A percentile compares a stretch with the other conserved stretches of the same genome.
Conservation (phyloP, 1,284 basidiomycete species). For the Apiotrichum montevideense region DNA sequence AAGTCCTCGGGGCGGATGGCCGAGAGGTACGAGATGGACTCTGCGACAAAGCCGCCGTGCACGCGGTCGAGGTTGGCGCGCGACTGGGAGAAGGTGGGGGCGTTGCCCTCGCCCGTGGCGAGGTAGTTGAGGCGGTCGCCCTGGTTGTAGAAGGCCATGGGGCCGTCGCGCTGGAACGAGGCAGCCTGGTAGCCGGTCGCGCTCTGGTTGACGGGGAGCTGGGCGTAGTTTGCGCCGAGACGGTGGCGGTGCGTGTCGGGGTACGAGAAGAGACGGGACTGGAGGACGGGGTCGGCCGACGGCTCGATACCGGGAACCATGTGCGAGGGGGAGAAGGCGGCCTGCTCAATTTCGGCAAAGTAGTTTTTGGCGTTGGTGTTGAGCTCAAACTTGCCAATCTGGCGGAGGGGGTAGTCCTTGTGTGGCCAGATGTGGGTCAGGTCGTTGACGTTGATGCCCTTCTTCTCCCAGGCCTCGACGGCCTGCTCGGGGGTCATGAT, state of each 20-base stretch:
- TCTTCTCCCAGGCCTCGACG: conserved; percentile 63
- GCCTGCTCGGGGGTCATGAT: conserved; percentile 85
- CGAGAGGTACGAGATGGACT: conserved; percentile 66
- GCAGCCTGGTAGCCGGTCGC: conserved; percentile 56
- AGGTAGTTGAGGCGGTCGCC: conserved; percentile 80
- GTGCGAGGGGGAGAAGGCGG: conserved; percentile 62
- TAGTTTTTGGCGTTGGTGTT: conserved; percentile 67
- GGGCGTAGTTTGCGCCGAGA: conserved; percentile 65
- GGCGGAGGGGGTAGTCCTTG: conserved; percentile 74
- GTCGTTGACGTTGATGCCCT: conserved; percentile 57
- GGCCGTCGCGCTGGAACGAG: conserved; percentile 68
- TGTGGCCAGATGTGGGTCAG: conserved; percentile 88
- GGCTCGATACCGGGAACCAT: conserved; percentile 80
- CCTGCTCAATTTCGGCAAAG: conserved; percentile 70
- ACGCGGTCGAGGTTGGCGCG: conserved; percentile 37
- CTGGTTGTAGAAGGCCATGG: conserved; percentile 64
- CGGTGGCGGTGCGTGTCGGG: conserved; percentile 86
- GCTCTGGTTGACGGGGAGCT: conserved; percentile 83
- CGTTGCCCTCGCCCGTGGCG: conserved; percentile 53
- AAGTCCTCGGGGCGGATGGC: conserved; percentile 80
- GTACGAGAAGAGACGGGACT: conserved; percentile 90
- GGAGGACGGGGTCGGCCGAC: conserved; percentile 81
- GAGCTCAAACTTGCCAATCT: conserved; percentile 76
- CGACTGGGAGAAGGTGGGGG: conserved; percentile 30
- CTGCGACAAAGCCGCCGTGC: conserved; percentile 71